phyloP scores from a whole-genome alignment of 164 flowering plant genomes.

The Sextonia rubra region DNA sequence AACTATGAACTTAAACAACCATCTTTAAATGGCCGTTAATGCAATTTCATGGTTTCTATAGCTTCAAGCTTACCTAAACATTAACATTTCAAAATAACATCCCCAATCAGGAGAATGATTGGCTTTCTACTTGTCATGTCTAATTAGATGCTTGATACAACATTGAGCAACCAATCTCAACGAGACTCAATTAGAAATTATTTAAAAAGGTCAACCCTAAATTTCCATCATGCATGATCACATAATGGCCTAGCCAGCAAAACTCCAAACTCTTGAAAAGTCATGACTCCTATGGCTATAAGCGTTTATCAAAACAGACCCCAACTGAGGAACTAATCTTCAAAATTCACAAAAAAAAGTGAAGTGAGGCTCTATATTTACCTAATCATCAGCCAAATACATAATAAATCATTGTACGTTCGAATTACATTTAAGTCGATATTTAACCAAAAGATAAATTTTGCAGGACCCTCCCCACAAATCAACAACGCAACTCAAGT shows the following conservation, averaged over 20 bases:
- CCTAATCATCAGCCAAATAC: no score
- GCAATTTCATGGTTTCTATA: background rate
- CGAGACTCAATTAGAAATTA: background rate
- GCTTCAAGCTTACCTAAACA: background rate
- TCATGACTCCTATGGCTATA: background rate
- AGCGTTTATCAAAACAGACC: background rate
- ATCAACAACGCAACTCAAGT: no score
- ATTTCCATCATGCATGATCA: background rate
- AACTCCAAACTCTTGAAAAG: background rate
- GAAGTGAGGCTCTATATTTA: no score
- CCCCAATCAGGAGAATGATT: background rate
- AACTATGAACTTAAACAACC: background rate
- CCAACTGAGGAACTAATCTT: no score
- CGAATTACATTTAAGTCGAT: no score
- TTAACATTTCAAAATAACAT: no score
- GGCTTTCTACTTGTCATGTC: background rate
- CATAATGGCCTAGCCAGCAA: background rate
- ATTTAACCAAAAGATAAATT: no score
- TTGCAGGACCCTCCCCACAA: no score
- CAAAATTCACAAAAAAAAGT: no score
- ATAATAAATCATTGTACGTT: no score
- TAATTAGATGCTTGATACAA: background rate
- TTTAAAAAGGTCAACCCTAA: background rate
- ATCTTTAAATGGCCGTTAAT: background rate
- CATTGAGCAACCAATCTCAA: background rate